Base-by-base conservation (phyloP, 371 early-diverging fungal species). In the Rhizopus stolonifer region DNA sequence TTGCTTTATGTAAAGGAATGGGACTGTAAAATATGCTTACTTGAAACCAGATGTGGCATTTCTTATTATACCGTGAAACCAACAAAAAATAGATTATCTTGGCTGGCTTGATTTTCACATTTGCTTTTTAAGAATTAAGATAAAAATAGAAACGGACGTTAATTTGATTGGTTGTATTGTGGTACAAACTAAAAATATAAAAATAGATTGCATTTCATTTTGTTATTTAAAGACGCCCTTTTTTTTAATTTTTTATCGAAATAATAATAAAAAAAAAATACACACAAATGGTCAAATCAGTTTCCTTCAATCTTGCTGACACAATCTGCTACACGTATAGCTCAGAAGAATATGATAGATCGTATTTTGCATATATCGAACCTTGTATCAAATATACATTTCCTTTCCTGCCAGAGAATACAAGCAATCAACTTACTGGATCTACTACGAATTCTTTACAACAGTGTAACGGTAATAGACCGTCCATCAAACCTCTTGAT, bases 271-370 rank as follows among this genome's bases (percentile, higher is more conserved):
- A 29, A 46, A 42, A 15, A 38, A 52, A 50, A 21, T 33, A 45
- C 44, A 42, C n/a, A 25, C 33, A 49, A 47, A 51, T 50, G 46
- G 34, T 46, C 29, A 66, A 66, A 49, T 33, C 54, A n/a, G 67
- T 67, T 47, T 43, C 54, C 25, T 67, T 67, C 21, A 42, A 52
- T 11, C 45, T 55, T 46, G 9, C 38, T 14, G 60, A 56, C 21
- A 52, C 56, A 9, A 47, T 60, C n/a, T 21, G 23, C 18, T 54
- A 22, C 21, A 67, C 68, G 13, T 67, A 67, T 23, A 63, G 68
- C 44, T 51, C 68, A 15, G 49, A 56, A 1, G 68, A 67, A 48
- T 67, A 67, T 32, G 68, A 67, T 52, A 53, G 68, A 51, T 67
- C 68, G 3, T 53, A 49, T 34, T 60, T 60, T 54, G 49, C 49